These are phyloP conservation scores for Houttuynia cordata DNA, from an alignment of 164 flowering plant genomes.

Conservation along the genomic window DNA sequence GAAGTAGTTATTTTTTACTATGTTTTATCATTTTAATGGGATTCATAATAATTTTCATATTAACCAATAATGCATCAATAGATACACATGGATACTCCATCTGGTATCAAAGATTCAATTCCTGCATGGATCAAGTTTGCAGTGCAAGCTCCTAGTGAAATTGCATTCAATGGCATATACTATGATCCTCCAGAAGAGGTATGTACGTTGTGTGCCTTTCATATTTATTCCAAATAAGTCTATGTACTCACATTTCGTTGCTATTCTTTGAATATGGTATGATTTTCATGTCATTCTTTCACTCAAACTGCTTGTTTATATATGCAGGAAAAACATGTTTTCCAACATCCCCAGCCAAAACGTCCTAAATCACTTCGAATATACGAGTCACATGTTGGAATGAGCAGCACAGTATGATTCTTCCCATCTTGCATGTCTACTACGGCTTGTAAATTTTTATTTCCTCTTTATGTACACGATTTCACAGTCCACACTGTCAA, in stretches of 20 bases:
- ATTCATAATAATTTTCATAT: neutral
- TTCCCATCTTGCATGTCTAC: conserved; percentile 2
- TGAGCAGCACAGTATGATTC: conserved; percentile 81
- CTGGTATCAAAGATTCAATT: conserved; percentile 92
- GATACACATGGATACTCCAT: conserved; percentile 95
- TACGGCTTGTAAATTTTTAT: no score
- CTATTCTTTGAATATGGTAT: neutral
- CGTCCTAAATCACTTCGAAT: conserved; percentile 83
- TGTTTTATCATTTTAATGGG: neutral
- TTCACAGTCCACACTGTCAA: no score
- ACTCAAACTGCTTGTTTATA: neutral
- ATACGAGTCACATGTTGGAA: conserved; percentile 96
- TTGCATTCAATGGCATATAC: conserved; percentile 88
- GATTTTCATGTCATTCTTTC: neutral
- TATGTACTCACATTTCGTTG: neutral
- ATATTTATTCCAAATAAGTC: no score
- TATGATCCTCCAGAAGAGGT: conserved; percentile 99
- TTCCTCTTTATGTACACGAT: no score
- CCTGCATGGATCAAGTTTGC: conserved; percentile 98
- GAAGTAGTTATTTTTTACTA: no score
- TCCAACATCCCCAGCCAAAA: conserved; percentile 82
- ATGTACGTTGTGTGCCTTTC: conserved; percentile 2
- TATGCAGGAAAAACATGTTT: conserved; percentile 70
- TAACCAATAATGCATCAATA: conserved; percentile 12
- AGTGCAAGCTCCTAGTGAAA: conserved; percentile 96